A percentile compares a stretch with the other conserved stretches of the same genome.
These are phyloP conservation scores for Neurospora tetraspora DNA, from an alignment of 495 filamentous ascomycete species.

Conservation along the genomic window DNA sequence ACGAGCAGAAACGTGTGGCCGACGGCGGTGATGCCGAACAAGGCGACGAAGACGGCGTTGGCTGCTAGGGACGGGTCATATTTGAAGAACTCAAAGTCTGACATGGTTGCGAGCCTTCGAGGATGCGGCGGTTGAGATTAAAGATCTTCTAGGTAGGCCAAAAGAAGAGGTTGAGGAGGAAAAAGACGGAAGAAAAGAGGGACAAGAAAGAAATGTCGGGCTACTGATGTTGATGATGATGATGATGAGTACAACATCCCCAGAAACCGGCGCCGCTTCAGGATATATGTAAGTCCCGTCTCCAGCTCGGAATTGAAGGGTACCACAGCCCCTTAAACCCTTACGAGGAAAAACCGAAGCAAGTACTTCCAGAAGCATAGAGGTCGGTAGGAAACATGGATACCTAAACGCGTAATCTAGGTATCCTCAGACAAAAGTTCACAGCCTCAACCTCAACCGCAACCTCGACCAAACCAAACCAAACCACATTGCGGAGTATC, in stretches of 20 bases:
- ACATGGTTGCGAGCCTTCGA: constrained; percentile 2
- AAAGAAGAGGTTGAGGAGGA: not conserved
- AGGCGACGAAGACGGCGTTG: constrained; percentile 36
- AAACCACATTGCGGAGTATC: not conserved
- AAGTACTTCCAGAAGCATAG: not conserved
- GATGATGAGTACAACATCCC: not conserved
- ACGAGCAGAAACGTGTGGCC: constrained; percentile 41
- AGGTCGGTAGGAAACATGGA: not conserved
- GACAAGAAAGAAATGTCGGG: not conserved
- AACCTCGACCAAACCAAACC: not conserved
- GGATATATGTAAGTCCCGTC: not conserved
- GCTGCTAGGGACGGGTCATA: constrained; percentile 42
- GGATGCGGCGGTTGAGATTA: not conserved
- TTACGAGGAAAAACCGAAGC: not conserved
- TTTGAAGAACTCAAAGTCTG: constrained; percentile 26
- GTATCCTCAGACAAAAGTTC: not conserved
- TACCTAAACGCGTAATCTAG: not conserved
- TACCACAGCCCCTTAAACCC: not conserved
- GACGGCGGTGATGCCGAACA: constrained; percentile 39
- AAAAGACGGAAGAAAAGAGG: not conserved
- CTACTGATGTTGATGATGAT: not conserved
- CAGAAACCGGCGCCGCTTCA: not conserved
- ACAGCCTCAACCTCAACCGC: not conserved
- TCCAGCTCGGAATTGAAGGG: not conserved
- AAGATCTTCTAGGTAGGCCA: not conserved